Percentiles rank a stretch among this genome's conserved stretches.
phyloP scores from a whole-genome alignment of 108 stramenopile species.

The Discostella pseudostelligera region DNA sequence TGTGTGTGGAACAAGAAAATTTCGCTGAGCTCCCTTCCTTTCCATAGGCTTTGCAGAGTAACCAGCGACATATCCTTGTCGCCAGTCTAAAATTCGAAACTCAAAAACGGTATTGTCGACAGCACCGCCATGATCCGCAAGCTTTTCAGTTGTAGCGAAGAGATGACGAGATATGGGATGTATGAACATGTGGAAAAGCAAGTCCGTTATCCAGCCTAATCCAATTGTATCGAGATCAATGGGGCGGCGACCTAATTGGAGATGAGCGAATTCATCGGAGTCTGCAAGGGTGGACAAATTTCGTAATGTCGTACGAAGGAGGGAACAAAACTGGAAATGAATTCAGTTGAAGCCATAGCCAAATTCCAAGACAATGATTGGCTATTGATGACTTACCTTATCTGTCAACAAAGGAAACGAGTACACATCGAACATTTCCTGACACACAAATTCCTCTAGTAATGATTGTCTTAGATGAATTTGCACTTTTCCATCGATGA shows the following conservation, averaged over 20 bases:
- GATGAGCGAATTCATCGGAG: slow-evolving; percentile 24
- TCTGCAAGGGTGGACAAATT: slow-evolving; percentile 30
- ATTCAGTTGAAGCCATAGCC: no score
- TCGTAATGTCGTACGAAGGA: slow-evolving; percentile 28
- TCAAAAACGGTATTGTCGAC: background rate
- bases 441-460: slow-evolving; percentile 61
- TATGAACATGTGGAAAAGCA: slow-evolving; percentile 68
- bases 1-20: slow-evolving; percentile 76
- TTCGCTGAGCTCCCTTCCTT: slow-evolving; percentile 50
- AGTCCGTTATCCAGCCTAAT: slow-evolving; percentile 70
- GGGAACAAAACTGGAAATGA: slow-evolving; percentile 22
- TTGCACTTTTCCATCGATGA: slow-evolving; percentile 48
- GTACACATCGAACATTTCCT: slow-evolving; percentile 77
- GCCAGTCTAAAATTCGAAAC: slow-evolving; percentile 60
- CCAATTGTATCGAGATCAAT: slow-evolving; percentile 71
- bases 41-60: slow-evolving; percentile 58
- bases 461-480: slow-evolving; percentile 57
- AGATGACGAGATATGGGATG: slow-evolving; percentile 65
- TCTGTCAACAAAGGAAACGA: slow-evolving; percentile 62
- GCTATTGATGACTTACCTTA: slow-evolving; percentile 22
- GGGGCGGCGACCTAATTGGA: slow-evolving; percentile 37
- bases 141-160: slow-evolving; percentile 52
- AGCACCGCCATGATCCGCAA: slow-evolving; percentile 19
- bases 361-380: background rate
- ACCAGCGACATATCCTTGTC: slow-evolving; percentile 78